Base-by-base conservation (phyloP, 2,329 filamentous ascomycete species). In the Pseudocercospora pini-densiflorae region DNA sequence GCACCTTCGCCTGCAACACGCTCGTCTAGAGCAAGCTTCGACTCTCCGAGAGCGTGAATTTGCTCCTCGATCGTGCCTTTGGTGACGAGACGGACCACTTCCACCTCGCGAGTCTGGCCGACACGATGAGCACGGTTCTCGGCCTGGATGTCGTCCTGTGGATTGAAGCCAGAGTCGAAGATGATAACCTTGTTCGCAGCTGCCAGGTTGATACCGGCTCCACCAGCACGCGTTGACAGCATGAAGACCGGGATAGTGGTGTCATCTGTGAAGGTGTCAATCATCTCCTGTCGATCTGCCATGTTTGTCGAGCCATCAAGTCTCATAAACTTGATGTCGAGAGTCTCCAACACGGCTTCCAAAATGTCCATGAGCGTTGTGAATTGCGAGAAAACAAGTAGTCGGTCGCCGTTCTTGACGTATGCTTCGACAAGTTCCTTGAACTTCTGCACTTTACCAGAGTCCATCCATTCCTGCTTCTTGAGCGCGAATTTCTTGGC, bases 101-200 rank as follows among this genome's bases (percentile, higher is more conserved):
- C 94, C 1, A 99, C 95, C 40, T 94, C 91, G 16, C 92, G 85
- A 31, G 88, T 94, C 82, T 99, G 95, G 0, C 95, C 95, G 8
- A 99, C 92, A 14, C 95, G 90, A 80, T 99, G 95, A 0, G 95
- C 95, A 19, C 95, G 90, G 78, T 99, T 98, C 83, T 98, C 95
- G 0, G 95, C 95, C 78, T 99, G 95, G n/a, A 97, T 89, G 76
- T 99, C 95, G 72, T 98, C 94, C 77, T 99, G 95, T 0, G 95
- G 95, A 73, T 99, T 99, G 81, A 97, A 97, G n/a, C 90, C 92
- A 70, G 92, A 91, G 79, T 99, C 95, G 77, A 98, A 97, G 75
- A 99, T 95, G 79, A 99, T 88, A 72, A 99, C 94, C 80, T 97
- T 98, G 83, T 98, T 98, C 4, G 95, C 95, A 40, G 91, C 92